A percentile compares a stretch with the other conserved stretches of the same genome.
phyloP scores from a whole-genome alignment of 2,329 filamentous ascomycete species.

The Phialophora macrospora region DNA sequence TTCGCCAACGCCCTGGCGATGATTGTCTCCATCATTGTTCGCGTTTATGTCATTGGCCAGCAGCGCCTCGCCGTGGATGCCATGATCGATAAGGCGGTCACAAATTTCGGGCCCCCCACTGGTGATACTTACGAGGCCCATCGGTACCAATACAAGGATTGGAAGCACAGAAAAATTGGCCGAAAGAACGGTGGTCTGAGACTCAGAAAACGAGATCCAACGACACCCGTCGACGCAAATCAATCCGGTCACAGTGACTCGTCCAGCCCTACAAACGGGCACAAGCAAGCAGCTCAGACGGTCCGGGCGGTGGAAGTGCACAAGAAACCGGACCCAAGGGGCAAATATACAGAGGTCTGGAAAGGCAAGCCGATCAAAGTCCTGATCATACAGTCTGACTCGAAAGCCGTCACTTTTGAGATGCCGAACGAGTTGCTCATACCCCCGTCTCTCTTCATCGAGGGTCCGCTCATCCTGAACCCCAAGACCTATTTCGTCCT shows the following conservation, averaged over 20 bases:
- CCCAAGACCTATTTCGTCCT: conserved; percentile 24
- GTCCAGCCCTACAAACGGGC: conserved; percentile 6
- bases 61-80: conserved; percentile 27
- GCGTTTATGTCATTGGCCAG: conserved; percentile 29
- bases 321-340: conserved; percentile 9
- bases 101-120: conserved; percentile 2
- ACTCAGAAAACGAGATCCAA: not conserved
- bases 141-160: conserved; percentile 2
- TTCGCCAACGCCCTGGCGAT: conserved; percentile 34
- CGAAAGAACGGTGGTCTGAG: conserved; percentile 7
- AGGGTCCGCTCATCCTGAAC: conserved; percentile 20
- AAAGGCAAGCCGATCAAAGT: conserved; percentile 25
- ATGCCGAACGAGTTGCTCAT: conserved; percentile 32
- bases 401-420: conserved; percentile 31
- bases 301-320: not conserved
- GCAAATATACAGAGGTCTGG: conserved; percentile 10
- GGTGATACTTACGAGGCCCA: conserved; percentile 14
- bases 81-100: conserved; percentile 22
- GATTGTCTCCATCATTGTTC: conserved; percentile 31
- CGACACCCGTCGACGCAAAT: not conserved
- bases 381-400: conserved; percentile 31
- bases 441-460: conserved; percentile 29
- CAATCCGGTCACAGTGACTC: conserved; percentile 8
- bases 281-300: not conserved
- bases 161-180: not conserved